Conservation (phyloP, 768 basidiomycete species). For the Naganishia friedmannii region DNA sequence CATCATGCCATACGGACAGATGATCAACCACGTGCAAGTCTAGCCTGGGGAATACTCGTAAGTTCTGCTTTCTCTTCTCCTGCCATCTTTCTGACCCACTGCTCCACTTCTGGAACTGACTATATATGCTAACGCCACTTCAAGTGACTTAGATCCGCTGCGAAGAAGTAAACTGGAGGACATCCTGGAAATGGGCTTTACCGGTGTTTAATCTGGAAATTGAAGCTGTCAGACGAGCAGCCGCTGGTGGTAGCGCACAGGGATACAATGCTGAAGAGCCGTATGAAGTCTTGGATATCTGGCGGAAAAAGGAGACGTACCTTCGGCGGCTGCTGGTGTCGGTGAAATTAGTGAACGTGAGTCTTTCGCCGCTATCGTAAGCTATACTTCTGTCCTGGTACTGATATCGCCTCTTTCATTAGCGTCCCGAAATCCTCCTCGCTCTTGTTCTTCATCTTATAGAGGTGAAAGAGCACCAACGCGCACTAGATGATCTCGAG, state of each 20-base stretch:
- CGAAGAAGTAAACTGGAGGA: constrained; percentile 47
- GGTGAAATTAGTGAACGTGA: constrained; percentile 40
- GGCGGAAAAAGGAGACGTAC: constrained; percentile 38
- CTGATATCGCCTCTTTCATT: not conserved
- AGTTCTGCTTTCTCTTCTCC: constrained; percentile 4
- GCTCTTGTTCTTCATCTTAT: constrained; percentile 72
- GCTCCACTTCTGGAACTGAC: not conserved
- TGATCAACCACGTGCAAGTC: constrained; percentile 38
- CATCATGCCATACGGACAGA: constrained; percentile 42
- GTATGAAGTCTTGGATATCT: constrained; percentile 25
- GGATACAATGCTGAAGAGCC: not conserved
- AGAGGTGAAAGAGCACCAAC: constrained; percentile 59
- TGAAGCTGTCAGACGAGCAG: constrained; percentile 1
- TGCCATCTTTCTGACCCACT: too few species aligned
- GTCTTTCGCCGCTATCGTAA: constrained; percentile 13
- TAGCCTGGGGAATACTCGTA: constrained; percentile 51
- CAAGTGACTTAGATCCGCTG: constrained; percentile 44
- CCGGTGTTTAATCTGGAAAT: constrained; percentile 36
- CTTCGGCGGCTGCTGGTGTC: constrained; percentile 39
- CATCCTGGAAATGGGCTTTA: constrained; percentile 50
- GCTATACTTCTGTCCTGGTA: not conserved
- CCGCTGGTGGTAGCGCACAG: not conserved
- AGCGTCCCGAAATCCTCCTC: constrained; percentile 73
- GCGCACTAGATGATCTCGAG: constrained; percentile 80
- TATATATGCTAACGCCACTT: not conserved